A percentile compares a stretch with the other conserved stretches of the same genome.
These are phyloP conservation scores for Phaeosphaeriaceae sp. DNA, from an alignment of 2,329 filamentous ascomycete genomes.

Conservation along the genomic window DNA sequence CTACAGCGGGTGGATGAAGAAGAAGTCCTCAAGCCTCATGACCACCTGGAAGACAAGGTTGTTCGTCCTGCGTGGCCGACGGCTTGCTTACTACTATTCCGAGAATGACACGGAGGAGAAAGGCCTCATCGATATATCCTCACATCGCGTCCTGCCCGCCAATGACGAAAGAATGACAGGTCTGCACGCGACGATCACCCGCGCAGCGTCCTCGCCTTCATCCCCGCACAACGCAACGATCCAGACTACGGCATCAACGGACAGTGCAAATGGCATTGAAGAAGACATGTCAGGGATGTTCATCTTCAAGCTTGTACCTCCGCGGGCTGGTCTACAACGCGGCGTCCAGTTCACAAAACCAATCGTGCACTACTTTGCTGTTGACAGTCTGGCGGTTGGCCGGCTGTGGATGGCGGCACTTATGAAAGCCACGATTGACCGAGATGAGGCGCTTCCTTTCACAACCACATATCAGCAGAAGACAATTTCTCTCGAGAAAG, in stretches of 20 bases:
- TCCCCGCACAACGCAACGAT: constrained; percentile 54
- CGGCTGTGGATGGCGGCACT: constrained; percentile 97
- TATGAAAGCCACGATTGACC: constrained; percentile 98
- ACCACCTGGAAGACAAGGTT: constrained; percentile 96
- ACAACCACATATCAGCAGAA: constrained; percentile 96
- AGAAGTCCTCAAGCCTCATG: constrained; percentile 95
- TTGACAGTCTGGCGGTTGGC: constrained; percentile 86
- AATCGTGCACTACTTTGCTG: constrained; percentile 96
- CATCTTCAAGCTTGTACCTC: constrained; percentile 97
- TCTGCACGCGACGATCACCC: constrained; percentile 88
- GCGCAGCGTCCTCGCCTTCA: constrained; percentile 75
- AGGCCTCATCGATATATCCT: constrained; percentile 96
- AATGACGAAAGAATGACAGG: constrained; percentile 90
- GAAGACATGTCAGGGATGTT: constrained; percentile 73
- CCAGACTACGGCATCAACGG: constrained; percentile 49
- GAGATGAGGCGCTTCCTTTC: constrained; percentile 77
- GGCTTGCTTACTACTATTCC: constrained; percentile 94
- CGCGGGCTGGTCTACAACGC: constrained; percentile 82
- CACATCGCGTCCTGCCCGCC: constrained; percentile 93
- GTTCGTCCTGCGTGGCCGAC: constrained; percentile 91
- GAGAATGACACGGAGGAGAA: constrained; percentile 92
- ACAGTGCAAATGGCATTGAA: constrained; percentile 42
- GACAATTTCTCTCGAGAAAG: constrained; percentile 91
- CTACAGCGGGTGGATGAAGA: constrained; percentile 99
- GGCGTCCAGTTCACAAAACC: constrained; percentile 98